Base-by-base conservation (phyloP, 2,329 filamentous ascomycete genomes). In the Aphanocladium album region DNA sequence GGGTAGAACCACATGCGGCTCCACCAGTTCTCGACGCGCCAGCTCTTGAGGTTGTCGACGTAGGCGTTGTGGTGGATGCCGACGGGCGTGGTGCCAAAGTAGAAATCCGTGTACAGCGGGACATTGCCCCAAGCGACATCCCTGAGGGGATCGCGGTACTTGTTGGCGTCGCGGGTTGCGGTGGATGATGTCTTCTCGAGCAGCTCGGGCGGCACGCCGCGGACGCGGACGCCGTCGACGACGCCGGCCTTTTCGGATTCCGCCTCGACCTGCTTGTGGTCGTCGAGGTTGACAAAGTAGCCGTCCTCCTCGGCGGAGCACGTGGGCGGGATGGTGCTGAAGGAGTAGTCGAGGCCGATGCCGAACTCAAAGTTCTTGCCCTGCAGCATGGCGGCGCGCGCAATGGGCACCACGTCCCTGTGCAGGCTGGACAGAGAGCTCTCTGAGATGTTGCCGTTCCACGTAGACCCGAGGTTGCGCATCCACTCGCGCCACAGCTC, bases 41-140 rank as follows among this genome's bases (percentile, higher is more conserved):
- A 69, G 4, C 67, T 55, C 62, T 75, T 74, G 52, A 72, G 67
- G 6, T 69, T 68, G 14, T 66, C 61, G 30, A 71, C 61, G 66
- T 73, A 73, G n/a, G 72, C 72, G 64, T 75, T 73, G 61, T 75
- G 73, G 56, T 75, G 73, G 51, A 75, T 73, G 9, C 71, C 73
- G 16, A 74, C 69, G 27, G 73, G 73, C 1, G 70, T 68, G 19
- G 67, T 66, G 33, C 73, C 73, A 19, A 74, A 73, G 67, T 68
- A 74, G 55, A 75, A 72, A 61, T 75, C 72, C 3, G 73, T 72
- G 67, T 74, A 76, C 0, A 75, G 69, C 2, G 72, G 68, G 2
- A 69, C 49, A 0, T 70, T 51, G n/a, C 67, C 69, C 73, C 73
- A 75, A n/a, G 67, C 45, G 6, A 67, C 51, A 2, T 60, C 57